Evolutionary conservation across 148 eudicot species (phyloP).

Genomic region (Fagopyrum esculentum): DNA sequence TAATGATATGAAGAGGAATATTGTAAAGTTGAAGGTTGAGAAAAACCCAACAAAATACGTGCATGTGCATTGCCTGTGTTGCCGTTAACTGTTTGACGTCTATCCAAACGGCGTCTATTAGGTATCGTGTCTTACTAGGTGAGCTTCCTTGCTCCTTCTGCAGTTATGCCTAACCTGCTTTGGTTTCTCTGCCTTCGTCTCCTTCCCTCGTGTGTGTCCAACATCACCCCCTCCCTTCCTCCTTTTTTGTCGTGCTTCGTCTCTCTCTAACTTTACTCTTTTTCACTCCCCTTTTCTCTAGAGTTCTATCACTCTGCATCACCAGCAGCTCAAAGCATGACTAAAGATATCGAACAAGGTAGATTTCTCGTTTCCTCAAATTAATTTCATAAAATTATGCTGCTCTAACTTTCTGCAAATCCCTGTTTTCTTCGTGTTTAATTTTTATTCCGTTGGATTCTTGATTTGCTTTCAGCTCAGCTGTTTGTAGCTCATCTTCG

Average conservation of each 20-base stretch:
- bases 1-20: no score
- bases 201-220: slow-evolving; percentile 2
- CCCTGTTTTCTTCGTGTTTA: not conserved
- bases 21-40: no score
- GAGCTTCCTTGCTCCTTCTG: slow-evolving; percentile 6
- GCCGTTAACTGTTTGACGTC: not conserved
- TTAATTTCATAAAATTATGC: not conserved
- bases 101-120: not conserved
- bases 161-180: not conserved
- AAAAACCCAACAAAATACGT: no score
- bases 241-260: not conserved
- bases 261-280: slow-evolving; percentile 11
- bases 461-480: not conserved
- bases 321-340: not conserved
- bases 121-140: not conserved
- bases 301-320: not conserved
- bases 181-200: not conserved
- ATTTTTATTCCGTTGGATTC: not conserved
- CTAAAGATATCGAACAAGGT: slow-evolving; percentile 7
- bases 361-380: not conserved
- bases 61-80: not conserved
- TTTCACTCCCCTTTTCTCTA: not conserved
- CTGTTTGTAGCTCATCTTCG: not conserved
- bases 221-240: not conserved
- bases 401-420: not conserved